Evolutionary conservation across 495 filamentous ascomycete genomes (phyloP).

Genomic region (Penicillium arizonense): DNA sequence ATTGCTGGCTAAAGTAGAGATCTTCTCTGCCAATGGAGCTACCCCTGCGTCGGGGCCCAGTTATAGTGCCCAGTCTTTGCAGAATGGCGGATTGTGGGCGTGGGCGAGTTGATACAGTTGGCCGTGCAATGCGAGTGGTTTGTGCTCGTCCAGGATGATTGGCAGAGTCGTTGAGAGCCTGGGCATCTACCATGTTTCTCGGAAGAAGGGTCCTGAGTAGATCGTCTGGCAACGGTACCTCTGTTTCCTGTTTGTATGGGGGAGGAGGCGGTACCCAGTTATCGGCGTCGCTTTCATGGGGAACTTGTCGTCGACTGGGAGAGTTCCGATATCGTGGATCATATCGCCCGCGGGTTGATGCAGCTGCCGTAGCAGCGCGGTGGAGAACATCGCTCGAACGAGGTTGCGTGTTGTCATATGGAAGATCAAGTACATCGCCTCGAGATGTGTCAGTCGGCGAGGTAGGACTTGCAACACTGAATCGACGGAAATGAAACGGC

Average conservation of each 20-base stretch:
- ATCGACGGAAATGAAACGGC: constrained; percentile 16
- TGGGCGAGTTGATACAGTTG: constrained; percentile 15
- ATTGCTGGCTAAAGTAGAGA: constrained; percentile 4
- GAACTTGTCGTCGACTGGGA: constrained; percentile 44
- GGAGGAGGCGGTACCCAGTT: constrained; percentile 95
- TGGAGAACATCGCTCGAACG: constrained; percentile 73
- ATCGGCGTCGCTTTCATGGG: constrained; percentile 87
- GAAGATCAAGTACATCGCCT: constrained; percentile 36
- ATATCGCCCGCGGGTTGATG: constrained; percentile 62
- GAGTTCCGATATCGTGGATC: constrained; percentile 39
- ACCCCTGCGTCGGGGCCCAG: constrained; percentile 21
- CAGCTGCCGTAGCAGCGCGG: constrained; percentile 76
- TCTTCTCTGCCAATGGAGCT: constrained; percentile 15
- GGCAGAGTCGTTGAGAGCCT: neutral
- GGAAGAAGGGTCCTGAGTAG: constrained; percentile 40
- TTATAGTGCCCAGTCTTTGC: constrained; percentile 32
- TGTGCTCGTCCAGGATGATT: constrained; percentile 18
- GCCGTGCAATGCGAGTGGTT: constrained; percentile 21
- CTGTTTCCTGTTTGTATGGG: constrained; percentile 72
- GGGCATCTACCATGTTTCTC: constrained; percentile 14
- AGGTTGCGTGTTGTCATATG: constrained; percentile 77
- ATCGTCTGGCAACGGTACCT: constrained; percentile 56
- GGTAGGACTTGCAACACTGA: constrained; percentile 22
- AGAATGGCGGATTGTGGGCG: constrained; percentile 27
- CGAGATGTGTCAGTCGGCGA: constrained; percentile 17